phyloP scores from a whole-genome alignment of 2,329 filamentous ascomycete genomes.

The Arthrinium phaeospermum region DNA sequence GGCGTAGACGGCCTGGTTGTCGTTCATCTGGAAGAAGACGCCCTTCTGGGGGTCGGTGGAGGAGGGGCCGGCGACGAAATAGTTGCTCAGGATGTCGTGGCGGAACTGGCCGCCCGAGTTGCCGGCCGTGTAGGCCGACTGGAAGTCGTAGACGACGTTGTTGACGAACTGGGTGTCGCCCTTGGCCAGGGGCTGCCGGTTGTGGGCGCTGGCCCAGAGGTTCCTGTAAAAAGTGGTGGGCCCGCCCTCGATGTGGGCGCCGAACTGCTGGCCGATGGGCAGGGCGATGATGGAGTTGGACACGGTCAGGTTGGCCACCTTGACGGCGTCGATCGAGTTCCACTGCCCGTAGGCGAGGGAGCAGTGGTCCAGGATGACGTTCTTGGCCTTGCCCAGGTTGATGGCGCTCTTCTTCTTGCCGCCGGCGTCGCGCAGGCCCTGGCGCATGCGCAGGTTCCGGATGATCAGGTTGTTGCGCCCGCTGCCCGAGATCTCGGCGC shows the following conservation, averaged over 20 bases:
- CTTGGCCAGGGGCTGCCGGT: slow-evolving; percentile 52
- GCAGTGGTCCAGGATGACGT: slow-evolving; percentile 53
- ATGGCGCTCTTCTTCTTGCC: slow-evolving; percentile 48
- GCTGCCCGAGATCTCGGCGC: slow-evolving; percentile 29
- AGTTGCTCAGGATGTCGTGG: slow-evolving; percentile 49
- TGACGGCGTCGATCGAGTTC: slow-evolving; percentile 46
- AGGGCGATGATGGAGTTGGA: slow-evolving; percentile 52
- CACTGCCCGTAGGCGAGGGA: slow-evolving; percentile 49
- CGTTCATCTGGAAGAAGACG: slow-evolving; percentile 48
- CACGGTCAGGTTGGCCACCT: slow-evolving; percentile 48
- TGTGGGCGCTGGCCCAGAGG: slow-evolving; percentile 53
- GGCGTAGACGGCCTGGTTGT: slow-evolving; percentile 49
- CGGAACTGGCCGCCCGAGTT: slow-evolving; percentile 28
- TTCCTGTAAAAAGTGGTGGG: slow-evolving; percentile 50
- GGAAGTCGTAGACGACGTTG: slow-evolving; percentile 53
- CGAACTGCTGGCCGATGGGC: slow-evolving; percentile 49
- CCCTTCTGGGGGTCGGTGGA: slow-evolving; percentile 41
- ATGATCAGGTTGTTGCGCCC: slow-evolving; percentile 41
- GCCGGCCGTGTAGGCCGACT: slow-evolving; percentile 40
- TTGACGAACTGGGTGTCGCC: slow-evolving; percentile 51
- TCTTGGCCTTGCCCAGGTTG: slow-evolving; percentile 47
- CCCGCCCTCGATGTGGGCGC: slow-evolving; percentile 48
- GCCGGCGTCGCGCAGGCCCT: slow-evolving; percentile 44
- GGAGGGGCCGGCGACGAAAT: slow-evolving; percentile 50
- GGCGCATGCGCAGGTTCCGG: slow-evolving; percentile 49